Percentiles rank a stretch among this genome's conserved stretches.
Conservation (phyloP, 495 filamentous ascomycete species). For the Neurospora sublineolata region DNA sequence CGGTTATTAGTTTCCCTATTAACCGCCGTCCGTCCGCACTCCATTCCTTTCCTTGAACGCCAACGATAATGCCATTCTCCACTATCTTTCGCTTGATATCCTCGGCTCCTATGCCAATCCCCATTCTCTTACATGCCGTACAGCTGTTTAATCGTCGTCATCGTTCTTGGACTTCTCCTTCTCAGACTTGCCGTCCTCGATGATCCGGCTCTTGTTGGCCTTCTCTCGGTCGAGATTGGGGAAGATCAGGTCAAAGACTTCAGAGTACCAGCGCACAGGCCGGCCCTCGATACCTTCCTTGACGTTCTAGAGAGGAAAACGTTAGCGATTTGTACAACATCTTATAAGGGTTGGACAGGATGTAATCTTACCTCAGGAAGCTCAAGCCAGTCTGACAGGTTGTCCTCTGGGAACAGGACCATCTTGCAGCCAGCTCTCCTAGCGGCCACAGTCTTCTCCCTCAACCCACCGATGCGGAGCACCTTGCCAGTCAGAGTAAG, state of each 20-base stretch:
- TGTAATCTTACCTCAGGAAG: slow-evolving; percentile 71
- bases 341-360: neutral
- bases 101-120: neutral
- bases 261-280: slow-evolving; percentile 84
- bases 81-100: neutral
- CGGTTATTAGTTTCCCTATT: neutral
- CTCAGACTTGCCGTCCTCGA: slow-evolving; percentile 46
- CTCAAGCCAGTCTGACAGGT: slow-evolving; percentile 93
- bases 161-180: slow-evolving; percentile 20
- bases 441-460: slow-evolving; percentile 98
- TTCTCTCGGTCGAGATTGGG: slow-evolving; percentile 60
- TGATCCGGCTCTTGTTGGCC: slow-evolving; percentile 58
- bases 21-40: neutral
- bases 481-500: slow-evolving; percentile 97
- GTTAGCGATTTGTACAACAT: slow-evolving; percentile 21
- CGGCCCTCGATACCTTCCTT: slow-evolving; percentile 87
- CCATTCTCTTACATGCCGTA: slow-evolving; percentile 8
- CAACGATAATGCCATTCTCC: slow-evolving; percentile 4
- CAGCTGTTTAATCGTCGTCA: slow-evolving; percentile 14
- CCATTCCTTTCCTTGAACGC: slow-evolving; percentile 7
- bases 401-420: slow-evolving; percentile 91
- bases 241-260: slow-evolving; percentile 89
- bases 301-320: slow-evolving; percentile 60
- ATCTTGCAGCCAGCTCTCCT: slow-evolving; percentile 86
- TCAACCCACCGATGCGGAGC: slow-evolving; percentile 83